Evolutionary conservation across 2,329 filamentous ascomycete genomes (phyloP), one percentile per base, ranked within the genome.

Genomic region (Colletotrichum simmondsii): DNA sequence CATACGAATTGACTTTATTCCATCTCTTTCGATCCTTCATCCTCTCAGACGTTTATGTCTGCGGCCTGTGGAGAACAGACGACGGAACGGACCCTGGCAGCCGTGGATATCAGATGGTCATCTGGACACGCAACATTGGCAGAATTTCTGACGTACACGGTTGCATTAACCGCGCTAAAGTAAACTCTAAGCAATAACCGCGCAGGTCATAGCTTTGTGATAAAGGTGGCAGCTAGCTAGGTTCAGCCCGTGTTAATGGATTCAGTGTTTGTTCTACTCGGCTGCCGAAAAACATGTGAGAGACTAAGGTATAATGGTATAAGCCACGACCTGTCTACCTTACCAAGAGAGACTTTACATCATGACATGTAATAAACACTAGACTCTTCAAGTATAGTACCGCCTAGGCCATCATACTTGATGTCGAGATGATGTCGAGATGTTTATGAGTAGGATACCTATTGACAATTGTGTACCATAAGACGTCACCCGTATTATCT

Each of bases 1-100:
- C 28, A 63, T 8, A 37, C 46, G 61, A 63, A 63, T 63, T 63
- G 60, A 63, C 42, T 53, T 11, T 49, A 49, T 11, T 49, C 42
- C 42, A 49, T 49, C 42, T 2, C 19, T 54, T 26, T 22, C 8
- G 22, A 26, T n/a, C 12, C 28, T 24, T 11, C 1, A 6, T 12
- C 8, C 4, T 12, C 12, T n/a, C 24, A 26, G 19, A 28, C 32
- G 6, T 30, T 14, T 6, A 2, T 24, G 60, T 16, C 2, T 19
- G 26, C 49, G 26, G 22, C 7, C 32, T 22, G 16, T 12, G 19
- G 46, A 3, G 6, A n/a, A n/a, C 32, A 10, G 28, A 11, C 3
- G 14, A 16, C 2, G 28, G 28, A 19, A n/a, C 42, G 19, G n/a
- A 8, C 42, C 32, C 11, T 35, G 32, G 32, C 32, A 35, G 32